phyloP scores from a whole-genome alignment of 495 filamentous ascomycete genomes.

The Hypoxylon rickii region DNA sequence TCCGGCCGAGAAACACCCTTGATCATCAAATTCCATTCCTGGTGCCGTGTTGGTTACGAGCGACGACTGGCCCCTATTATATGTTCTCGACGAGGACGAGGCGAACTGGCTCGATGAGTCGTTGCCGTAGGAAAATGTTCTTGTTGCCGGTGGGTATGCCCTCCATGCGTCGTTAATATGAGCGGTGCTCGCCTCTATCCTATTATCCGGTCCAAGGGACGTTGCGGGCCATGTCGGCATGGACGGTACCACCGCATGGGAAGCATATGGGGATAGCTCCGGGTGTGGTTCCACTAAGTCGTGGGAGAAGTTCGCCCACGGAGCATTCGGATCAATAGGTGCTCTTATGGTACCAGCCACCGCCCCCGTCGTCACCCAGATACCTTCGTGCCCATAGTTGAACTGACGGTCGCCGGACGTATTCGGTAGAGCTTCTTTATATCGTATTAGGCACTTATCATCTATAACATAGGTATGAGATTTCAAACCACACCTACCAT shows the following conservation, averaged over 20 bases:
- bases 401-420: slow-evolving; percentile 40
- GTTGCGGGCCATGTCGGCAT: slow-evolving; percentile 44
- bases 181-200: slow-evolving; percentile 17
- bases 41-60: too few species aligned
- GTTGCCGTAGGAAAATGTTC: slow-evolving; percentile 51
- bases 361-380: slow-evolving; percentile 50
- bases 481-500: slow-evolving; percentile 54
- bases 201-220: slow-evolving; percentile 18
- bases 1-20: slow-evolving; percentile 45
- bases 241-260: slow-evolving; percentile 42
- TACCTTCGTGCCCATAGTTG: slow-evolving; percentile 46
- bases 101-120: slow-evolving; percentile 37
- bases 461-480: too few species aligned
- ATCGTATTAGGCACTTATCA: slow-evolving; percentile 2
- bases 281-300: not conserved
- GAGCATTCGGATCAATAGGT: slow-evolving; percentile 40
- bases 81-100: slow-evolving; percentile 23
- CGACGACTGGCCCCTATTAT: too few species aligned
- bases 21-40: too few species aligned
- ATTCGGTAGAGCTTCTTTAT: slow-evolving; percentile 42
- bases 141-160: slow-evolving; percentile 44
- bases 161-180: slow-evolving; percentile 41
- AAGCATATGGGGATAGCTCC: slow-evolving; percentile 47
- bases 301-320: slow-evolving; percentile 21
- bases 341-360: slow-evolving; percentile 40